Evolutionary conservation across 352 stramenopile species (phyloP).

Genomic region (Phytophthora megakarya): DNA sequence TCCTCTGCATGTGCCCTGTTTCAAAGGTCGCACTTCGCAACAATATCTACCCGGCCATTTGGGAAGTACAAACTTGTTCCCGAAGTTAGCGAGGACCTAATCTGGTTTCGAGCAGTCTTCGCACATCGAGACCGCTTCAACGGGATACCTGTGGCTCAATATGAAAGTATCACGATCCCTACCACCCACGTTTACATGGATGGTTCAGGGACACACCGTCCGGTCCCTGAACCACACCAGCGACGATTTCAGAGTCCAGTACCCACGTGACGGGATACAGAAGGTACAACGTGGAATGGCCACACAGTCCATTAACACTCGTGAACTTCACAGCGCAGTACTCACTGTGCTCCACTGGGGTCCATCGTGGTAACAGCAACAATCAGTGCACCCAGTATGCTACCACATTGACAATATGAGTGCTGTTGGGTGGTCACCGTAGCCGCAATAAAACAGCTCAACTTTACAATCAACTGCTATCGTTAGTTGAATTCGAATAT

Average conservation of each 20-base stretch:
- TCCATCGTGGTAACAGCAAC: neutral
- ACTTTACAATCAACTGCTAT: too few relatives aligned
- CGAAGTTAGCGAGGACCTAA: neutral
- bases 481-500: too few relatives aligned
- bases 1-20: slow-evolving; percentile 2
- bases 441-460: too few relatives aligned
- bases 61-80: neutral
- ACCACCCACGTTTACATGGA: slow-evolving; percentile 26
- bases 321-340: slow-evolving; percentile 19
- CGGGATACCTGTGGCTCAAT: slow-evolving; percentile 7
- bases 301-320: slow-evolving; percentile 17
- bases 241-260: neutral
- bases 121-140: neutral
- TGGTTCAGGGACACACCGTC: slow-evolving; percentile 4
- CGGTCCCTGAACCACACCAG: neutral
- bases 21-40: neutral
- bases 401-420: too few relatives aligned
- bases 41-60: too few relatives aligned
- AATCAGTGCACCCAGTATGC: too few relatives aligned
- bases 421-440: too few relatives aligned
- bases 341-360: slow-evolving; percentile 15
- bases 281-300: neutral
- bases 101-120: slow-evolving; percentile 6
- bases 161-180: neutral
- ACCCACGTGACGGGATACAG: neutral